A percentile compares a stretch with the other conserved stretches of the same genome.
phyloP scores from a whole-genome alignment of 768 basidiomycete genomes.

The Cystofilobasidium bisporidii region DNA sequence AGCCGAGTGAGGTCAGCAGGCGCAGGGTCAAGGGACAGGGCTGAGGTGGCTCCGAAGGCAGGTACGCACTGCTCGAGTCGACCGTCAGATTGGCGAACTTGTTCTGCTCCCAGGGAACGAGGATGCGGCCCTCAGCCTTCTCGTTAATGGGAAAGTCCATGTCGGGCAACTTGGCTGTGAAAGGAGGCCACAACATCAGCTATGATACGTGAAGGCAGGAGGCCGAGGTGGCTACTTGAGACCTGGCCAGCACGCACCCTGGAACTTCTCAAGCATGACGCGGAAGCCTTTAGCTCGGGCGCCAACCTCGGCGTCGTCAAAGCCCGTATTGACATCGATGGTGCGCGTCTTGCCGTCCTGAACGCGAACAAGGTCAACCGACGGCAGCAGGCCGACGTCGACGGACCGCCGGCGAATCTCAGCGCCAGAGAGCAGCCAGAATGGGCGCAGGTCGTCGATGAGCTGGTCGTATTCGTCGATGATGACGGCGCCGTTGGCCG shows the following conservation, averaged over 20 bases:
- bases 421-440: constrained; percentile 62
- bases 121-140: constrained; percentile 82
- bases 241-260: no score
- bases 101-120: constrained; percentile 86
- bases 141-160: constrained; percentile 92
- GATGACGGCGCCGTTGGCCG: constrained; percentile 61
- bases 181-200: background rate
- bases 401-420: constrained; percentile 56
- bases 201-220: background rate
- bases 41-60: background rate
- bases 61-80: constrained; percentile 38
- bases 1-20: constrained; percentile 11
- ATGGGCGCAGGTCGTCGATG: constrained; percentile 70
- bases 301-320: constrained; percentile 59
- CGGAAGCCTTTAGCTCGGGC: constrained; percentile 70
- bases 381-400: constrained; percentile 67
- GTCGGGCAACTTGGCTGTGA: constrained; percentile 60
- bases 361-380: constrained; percentile 77
- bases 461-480: constrained; percentile 77
- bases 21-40: no score
- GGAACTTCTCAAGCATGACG: constrained; percentile 63
- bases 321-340: constrained; percentile 51
- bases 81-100: constrained; percentile 60
- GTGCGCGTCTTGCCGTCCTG: constrained; percentile 53
- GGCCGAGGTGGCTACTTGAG: no score